Base-by-base conservation (phyloP, 139 green algal species). In the Coccomyxa sp. region DNA sequence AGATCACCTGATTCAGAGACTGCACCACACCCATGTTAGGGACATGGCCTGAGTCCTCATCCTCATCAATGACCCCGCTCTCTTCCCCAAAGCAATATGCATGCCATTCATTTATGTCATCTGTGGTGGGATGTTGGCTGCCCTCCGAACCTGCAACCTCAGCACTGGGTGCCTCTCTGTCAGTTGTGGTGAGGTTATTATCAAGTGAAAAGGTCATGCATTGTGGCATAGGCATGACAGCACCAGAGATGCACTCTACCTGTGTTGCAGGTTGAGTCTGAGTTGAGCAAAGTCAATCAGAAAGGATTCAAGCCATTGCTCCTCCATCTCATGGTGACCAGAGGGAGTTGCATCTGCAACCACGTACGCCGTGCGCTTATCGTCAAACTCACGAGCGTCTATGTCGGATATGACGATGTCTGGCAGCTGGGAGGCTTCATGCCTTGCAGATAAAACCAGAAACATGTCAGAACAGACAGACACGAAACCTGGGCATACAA, bases 371-470 rank as follows among this genome's bases (percentile, higher is more conserved):
- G 83, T 86, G 13, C 79, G 79, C 77, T 79, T 63, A 1, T 51
- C 60, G 59, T 88, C 74, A 12, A 76, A 80, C 30, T 58, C 28
- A 27, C 32, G 59, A 31, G 79, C 57, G 68, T 85, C 57, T 13
- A 84, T 82, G 59, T 13, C 13, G 57, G 81, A 82, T 17, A 67
- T 81, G 10, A 91, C 87, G 16, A 89, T 80, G 11, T 84, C 76
- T 11, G 89, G 86, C 58, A 93, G 79, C 15, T 81, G 79, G 17
- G 78, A 58, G 10, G 91, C 88, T 79, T 89, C 84, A 51, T 88
- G 86, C 68, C 89, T 91, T 84, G 38, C 28, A 10, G 59, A 0
- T 45, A 11, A 30, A 9, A 78, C 16, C 77, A 71, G 1, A 71
- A 23, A 10, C 45, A 38, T 81, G 77, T 25, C 23, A 38, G 14